Evolutionary conservation across 768 basidiomycete genomes (phyloP), one percentile per base, ranked within the genome.

Genomic region (Lactifluus subvellereus): DNA sequence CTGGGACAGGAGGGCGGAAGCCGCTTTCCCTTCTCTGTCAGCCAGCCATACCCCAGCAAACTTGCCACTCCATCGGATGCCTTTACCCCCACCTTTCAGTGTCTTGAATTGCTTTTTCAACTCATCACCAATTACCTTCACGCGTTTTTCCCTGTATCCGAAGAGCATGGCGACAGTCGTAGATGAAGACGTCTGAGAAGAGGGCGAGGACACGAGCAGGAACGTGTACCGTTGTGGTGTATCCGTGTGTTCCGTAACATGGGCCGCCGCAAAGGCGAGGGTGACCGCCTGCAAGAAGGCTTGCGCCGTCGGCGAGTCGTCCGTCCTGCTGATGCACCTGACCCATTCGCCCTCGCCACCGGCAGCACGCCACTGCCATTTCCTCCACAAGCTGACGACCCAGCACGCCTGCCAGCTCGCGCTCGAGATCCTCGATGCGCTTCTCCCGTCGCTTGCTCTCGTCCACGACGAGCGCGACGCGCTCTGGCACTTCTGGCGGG

Each of bases 11-110:
- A 59, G n/a, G 14, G 37, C n/a, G 2, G 54, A 56, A 9, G 84
- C 73, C 1, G 67, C 51, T 9, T 63, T 68, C 30, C 73, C 74
- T 66, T 86, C 83, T 62, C 77, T 77, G 5, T 65, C 73, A 18
- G 75, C 77, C 68, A 79, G 81, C 86, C 86, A 88, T 14, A 84
- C 79, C 0, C 89, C 89, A 7, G 72, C 77, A 59, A 79, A 80
- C 71, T 91, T 87, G 10, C 90, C 89, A 64, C 89, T 90, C 86
- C 89, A 91, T 67, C 80, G 82, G 18, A 75, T 67, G 1, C 88
- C 89, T 69, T 87, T 90, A 4, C 90, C 89, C 11, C 91, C 91
- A 7, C 91, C 91, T 74, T 86, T 92, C 52, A 88, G 77, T 9
- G 77, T 77, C 33, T 60, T 66, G 66, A 88, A 74, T 66, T 79